Conservation (phyloP, 441 rosid species). For the Oxalis stricta region DNA sequence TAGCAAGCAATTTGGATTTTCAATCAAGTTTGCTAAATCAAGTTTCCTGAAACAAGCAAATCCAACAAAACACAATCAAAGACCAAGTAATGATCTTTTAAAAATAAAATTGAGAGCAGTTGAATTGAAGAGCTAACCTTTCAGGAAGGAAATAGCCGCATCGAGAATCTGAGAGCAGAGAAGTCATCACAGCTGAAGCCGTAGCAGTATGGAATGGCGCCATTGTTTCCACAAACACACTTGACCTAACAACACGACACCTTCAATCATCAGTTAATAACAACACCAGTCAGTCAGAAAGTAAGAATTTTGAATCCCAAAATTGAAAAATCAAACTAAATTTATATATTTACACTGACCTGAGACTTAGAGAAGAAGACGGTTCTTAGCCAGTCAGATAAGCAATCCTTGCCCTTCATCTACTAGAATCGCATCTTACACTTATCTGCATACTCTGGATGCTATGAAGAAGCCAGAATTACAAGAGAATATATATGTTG, state of each 20-base stretch:
- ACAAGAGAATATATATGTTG: constrained; percentile 36
- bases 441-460: constrained; percentile 56
- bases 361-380: constrained; percentile 38
- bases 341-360: constrained; percentile 26
- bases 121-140: constrained; percentile 49
- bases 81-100: too few species aligned
- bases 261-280: constrained; percentile 20
- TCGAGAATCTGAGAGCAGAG: constrained; percentile 61
- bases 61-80: too few species aligned
- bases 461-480: constrained; percentile 40
- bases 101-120: too few species aligned
- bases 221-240: constrained; percentile 63
- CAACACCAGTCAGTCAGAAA: too few species aligned
- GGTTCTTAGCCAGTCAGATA: constrained; percentile 91
- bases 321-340: too few species aligned
- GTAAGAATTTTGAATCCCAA: too few species aligned
- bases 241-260: constrained; percentile 56
- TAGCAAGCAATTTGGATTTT: too few species aligned
- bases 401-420: constrained; percentile 58
- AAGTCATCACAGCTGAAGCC: constrained; percentile 84
- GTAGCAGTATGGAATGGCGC: constrained; percentile 81
- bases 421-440: constrained; percentile 48
- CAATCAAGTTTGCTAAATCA: too few species aligned
- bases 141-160: constrained; percentile 54
- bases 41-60: too few species aligned